Conservation (phyloP, 345 rosid species). For the Gossypium herbaceum region DNA sequence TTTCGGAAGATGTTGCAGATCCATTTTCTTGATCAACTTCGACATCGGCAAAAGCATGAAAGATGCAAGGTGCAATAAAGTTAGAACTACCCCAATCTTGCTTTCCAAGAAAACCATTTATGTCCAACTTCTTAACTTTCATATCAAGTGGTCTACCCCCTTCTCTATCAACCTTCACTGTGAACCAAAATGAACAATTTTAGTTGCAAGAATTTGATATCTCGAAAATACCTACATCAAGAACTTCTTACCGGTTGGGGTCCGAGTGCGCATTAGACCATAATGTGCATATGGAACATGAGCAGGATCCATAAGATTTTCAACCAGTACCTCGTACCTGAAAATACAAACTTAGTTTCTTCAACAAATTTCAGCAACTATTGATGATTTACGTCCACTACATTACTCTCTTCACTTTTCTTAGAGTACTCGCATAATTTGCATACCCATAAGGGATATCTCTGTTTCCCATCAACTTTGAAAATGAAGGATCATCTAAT, state of each 20-base stretch:
- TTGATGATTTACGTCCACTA: not conserved
- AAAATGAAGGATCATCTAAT: slow-evolving; percentile 73
- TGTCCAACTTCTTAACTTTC: slow-evolving; percentile 42
- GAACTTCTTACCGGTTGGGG: slow-evolving; percentile 38
- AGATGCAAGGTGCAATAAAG: slow-evolving; percentile 73
- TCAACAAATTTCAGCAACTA: not conserved
- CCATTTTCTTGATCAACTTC: slow-evolving; percentile 37
- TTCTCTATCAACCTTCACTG: slow-evolving; percentile 80
- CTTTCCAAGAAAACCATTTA: slow-evolving; percentile 51
- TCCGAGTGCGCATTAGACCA: slow-evolving; percentile 49
- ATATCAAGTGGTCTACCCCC: slow-evolving; percentile 76
- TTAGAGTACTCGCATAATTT: not conserved
- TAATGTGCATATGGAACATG: slow-evolving; percentile 93
- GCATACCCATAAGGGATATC: slow-evolving; percentile 82
- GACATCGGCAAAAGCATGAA: slow-evolving; percentile 43
- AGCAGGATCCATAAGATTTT: slow-evolving; percentile 91
- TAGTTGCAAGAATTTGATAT: slow-evolving; percentile 6
- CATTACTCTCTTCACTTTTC: not conserved
- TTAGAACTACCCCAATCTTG: slow-evolving; percentile 56
- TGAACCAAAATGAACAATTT: slow-evolving; percentile 10
- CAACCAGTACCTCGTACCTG: slow-evolving; percentile 79
- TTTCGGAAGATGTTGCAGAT: slow-evolving; percentile 32
- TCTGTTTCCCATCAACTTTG: slow-evolving; percentile 54
- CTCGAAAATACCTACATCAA: not conserved
- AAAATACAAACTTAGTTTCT: slow-evolving; percentile 17